Base-by-base conservation (phyloP, 345 rosid genomes). In the Melastoma malabathricum region DNA sequence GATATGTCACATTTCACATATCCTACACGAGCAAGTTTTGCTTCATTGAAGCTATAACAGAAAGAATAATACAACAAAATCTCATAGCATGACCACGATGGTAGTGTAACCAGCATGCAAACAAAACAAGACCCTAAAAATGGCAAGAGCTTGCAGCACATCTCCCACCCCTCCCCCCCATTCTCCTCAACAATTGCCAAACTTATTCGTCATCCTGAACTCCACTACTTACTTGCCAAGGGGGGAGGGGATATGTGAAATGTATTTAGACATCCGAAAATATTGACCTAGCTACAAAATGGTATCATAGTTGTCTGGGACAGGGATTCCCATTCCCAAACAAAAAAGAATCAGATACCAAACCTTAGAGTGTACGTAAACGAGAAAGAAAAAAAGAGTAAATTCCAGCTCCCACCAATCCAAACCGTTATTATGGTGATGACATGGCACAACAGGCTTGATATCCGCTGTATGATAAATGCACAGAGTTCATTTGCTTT, bases 251-350 rank as follows among this genome's bases (percentile, higher is more conserved):
- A 31, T 53, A n/a, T 15, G 25, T 22, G 27, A 48, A 57, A 44
- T 17, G 27, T 45, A 27, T 17, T 51, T 17, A 45, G 14, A 34
- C 16, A 2, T 19, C 31, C 15, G 54, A 22, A 51, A 23, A 18
- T 55, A 29, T 46, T 22, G 12, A 72, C 55, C 72, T 61, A 63
- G 49, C 75, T 66, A 68, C 63, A 60, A 65, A 62, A 63, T 55
- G 22, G 59, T 46, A 48, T 52, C 39, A 43, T n/a, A 23, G 43
- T 27, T 23, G 39, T 15, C 17, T 48, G 46, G 73, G 77, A 53
- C 64, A 77, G 64, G 61, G 54, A 17, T 68, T 70, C 63, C 61
- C 75, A 63, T 69, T 71, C 71, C 54, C 64, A 15, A 5, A 31
- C 25, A 46, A 54, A 52, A 12, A 25, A 51, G 62, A 41, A 63